Conservation (phyloP, 192 early-diverging fungal genomes). For the Gamsiella multidivaricata region DNA sequence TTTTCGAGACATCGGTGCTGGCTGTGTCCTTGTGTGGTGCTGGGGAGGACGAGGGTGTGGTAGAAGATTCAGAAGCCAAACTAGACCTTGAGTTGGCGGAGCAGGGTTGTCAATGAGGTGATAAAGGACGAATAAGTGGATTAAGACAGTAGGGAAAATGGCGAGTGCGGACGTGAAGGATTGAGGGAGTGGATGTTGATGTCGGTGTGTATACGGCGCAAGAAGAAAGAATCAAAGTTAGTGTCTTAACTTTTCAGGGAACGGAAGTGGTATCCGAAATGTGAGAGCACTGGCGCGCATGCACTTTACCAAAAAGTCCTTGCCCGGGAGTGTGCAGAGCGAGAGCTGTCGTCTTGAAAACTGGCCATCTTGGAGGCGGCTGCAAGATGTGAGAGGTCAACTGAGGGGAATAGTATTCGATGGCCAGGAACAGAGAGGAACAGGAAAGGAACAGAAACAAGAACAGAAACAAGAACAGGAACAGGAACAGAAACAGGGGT, state of each 20-base stretch:
- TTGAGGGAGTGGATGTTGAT: neutral
- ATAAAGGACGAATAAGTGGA: too few species aligned
- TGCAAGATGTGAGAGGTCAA: neutral
- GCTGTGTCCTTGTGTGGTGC: slow-evolving; percentile 14
- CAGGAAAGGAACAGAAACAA: neutral
- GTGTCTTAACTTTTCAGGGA: neutral
- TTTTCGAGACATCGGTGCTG: neutral
- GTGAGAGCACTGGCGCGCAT: too few species aligned
- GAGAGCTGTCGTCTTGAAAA: neutral
- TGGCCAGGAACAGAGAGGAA: slow-evolving; percentile 2
- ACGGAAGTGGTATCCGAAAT: slow-evolving; percentile 35
- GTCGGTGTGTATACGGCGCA: neutral
- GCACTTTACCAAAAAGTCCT: neutral
- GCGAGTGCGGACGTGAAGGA: too few species aligned
- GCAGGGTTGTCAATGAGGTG: too few species aligned
- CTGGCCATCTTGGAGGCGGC: neutral
- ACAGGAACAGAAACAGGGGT: too few species aligned
- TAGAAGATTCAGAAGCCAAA: neutral
- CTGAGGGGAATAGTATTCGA: too few species aligned
- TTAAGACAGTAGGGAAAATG: too few species aligned
- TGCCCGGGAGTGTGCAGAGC: neutral
- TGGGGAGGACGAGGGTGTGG: slow-evolving; percentile 9
- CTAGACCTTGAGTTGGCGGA: too few species aligned
- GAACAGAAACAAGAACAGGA: neutral
- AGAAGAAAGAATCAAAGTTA: neutral